These are phyloP conservation scores for Scleromitrula shiraiana DNA, from an alignment of 2,329 filamentous ascomycete species.

Conservation along the genomic window DNA sequence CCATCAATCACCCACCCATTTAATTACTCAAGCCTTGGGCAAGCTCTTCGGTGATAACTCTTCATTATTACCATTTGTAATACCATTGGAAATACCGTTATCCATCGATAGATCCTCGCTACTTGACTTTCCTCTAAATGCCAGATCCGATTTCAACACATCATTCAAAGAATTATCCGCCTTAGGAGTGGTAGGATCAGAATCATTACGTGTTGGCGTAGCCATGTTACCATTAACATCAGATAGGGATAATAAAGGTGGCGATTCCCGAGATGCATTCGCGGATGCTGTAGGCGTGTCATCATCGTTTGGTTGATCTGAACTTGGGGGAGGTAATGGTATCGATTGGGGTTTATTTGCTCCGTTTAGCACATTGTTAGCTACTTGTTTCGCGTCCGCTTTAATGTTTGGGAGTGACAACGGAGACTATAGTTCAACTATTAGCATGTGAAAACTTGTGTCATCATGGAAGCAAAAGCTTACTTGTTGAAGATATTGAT, in stretches of 20 bases:
- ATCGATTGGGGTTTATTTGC: neutral
- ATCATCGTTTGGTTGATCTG: too few species aligned
- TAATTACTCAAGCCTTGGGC: neutral
- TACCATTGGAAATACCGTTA: neutral
- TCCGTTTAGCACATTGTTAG: slow-evolving; percentile 17
- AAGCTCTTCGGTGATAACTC: slow-evolving; percentile 3
- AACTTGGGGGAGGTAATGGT: neutral
- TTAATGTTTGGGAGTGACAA: slow-evolving; percentile 20
- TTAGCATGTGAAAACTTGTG: neutral
- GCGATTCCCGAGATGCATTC: too few species aligned
- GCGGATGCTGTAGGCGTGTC: too few species aligned
- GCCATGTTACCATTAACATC: too few species aligned
- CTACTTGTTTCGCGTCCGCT: slow-evolving; percentile 20
- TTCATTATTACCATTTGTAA: too few species aligned
- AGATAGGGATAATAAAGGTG: too few species aligned
- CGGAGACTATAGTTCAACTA: slow-evolving; percentile 14
- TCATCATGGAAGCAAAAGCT: neutral
- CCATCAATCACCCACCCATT: too few species aligned
- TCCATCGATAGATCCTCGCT: neutral
- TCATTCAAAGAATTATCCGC: too few species aligned
- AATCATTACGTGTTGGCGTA: too few species aligned
- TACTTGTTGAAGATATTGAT: slow-evolving; percentile 47
- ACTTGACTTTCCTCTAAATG: too few species aligned
- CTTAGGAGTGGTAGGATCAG: too few species aligned
- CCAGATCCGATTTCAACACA: too few species aligned